These are phyloP conservation scores for Alternaria sp. DNA, from an alignment of 2,329 filamentous ascomycete species.

Conservation along the genomic window DNA sequence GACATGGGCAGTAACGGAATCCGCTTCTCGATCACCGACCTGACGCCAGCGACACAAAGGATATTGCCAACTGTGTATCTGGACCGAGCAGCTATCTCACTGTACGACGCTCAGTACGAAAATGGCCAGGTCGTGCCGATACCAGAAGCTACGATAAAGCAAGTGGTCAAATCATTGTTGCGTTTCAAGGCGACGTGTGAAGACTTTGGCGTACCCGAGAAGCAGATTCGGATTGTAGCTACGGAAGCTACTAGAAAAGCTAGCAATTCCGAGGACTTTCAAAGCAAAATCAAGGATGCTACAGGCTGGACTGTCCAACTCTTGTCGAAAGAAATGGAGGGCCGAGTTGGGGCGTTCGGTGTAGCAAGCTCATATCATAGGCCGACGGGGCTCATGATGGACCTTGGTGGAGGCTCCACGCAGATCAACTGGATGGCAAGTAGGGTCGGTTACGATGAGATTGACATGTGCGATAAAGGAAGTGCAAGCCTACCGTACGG, in stretches of 20 bases:
- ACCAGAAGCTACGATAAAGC: conserved; percentile 65
- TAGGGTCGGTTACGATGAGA: conserved; percentile 57
- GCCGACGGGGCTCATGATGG: conserved; percentile 83
- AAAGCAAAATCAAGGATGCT: conserved; percentile 67
- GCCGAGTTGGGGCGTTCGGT: conserved; percentile 81
- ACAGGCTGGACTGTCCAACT: conserved; percentile 76
- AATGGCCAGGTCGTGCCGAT: conserved; percentile 59
- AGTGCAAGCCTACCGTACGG: conserved; percentile 75
- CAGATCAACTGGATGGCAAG: conserved; percentile 72
- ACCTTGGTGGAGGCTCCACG: conserved; percentile 79
- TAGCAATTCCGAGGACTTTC: conserved; percentile 74
- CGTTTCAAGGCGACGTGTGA: conserved; percentile 76
- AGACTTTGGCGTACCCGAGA: conserved; percentile 70
- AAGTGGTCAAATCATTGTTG: conserved; percentile 72
- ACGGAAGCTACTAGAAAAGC: conserved; percentile 90
- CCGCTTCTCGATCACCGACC: conserved; percentile 86
- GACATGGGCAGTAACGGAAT: conserved; percentile 76
- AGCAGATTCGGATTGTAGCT: conserved; percentile 77
- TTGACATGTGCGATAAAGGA: conserved; percentile 52
- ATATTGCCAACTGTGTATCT: conserved; percentile 80
- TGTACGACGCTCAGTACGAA: conserved; percentile 79
- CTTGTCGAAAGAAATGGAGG: conserved; percentile 81
- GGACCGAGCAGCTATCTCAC: conserved; percentile 79
- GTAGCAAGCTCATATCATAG: conserved; percentile 76
- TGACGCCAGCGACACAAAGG: conserved; percentile 74